These are phyloP conservation scores for Podaxis sp. DNA, from an alignment of 768 basidiomycete species.

Conservation along the genomic window DNA sequence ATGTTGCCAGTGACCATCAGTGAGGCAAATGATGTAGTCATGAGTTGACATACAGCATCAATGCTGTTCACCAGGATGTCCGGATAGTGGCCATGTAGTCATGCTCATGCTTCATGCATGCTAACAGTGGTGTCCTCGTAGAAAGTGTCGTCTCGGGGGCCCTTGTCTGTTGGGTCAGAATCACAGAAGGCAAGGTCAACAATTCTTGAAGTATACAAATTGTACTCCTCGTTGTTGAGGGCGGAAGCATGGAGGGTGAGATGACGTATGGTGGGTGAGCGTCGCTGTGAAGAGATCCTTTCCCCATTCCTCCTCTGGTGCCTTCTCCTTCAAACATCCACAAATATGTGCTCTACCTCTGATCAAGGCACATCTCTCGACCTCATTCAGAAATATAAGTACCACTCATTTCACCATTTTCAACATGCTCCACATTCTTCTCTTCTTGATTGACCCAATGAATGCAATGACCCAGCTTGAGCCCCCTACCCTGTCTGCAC, in stretches of 20 bases:
- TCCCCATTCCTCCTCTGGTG: neutral
- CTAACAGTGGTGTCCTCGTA: conserved; percentile 57
- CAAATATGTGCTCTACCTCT: neutral
- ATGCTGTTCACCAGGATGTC: conserved; percentile 50
- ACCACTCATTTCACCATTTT: too few relatives aligned
- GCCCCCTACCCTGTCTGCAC: too few relatives aligned
- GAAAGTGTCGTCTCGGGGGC: conserved; percentile 40
- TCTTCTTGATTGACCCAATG: too few relatives aligned
- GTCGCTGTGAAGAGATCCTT: conserved; percentile 5
- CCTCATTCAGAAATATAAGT: too few relatives aligned
- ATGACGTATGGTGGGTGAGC: conserved; percentile 51
- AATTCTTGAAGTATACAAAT: conserved; percentile 62
- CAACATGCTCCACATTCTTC: too few relatives aligned
- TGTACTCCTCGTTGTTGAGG: conserved; percentile 72
- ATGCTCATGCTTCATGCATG: conserved; percentile 69
- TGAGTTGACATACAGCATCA: conserved; percentile 50
- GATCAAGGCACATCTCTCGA: neutral
- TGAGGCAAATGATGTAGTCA: neutral
- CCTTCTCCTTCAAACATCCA: neutral
- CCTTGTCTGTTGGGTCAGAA: conserved; percentile 25
- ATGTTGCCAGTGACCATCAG: neutral
- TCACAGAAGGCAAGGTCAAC: conserved; percentile 46
- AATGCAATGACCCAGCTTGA: too few relatives aligned
- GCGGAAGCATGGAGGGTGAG: conserved; percentile 74
- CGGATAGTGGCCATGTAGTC: conserved; percentile 71